phyloP scores from a whole-genome alignment of 2,329 filamentous ascomycete species.

The Colletotrichum zoysiae region DNA sequence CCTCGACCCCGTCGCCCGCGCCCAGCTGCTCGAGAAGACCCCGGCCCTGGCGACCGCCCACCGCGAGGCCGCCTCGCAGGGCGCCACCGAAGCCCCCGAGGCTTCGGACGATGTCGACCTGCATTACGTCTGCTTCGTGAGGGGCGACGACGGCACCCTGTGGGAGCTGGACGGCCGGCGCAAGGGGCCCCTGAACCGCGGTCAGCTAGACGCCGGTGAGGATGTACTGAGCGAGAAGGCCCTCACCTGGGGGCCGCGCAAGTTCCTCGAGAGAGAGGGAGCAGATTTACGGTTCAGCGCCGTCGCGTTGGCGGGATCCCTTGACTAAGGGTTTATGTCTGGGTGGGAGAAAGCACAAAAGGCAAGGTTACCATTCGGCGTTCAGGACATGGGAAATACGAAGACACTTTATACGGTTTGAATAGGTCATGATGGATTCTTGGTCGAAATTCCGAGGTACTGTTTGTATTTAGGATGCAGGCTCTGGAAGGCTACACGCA shows the following conservation, averaged over 20 bases:
- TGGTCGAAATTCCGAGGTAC: not conserved
- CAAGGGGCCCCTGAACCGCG: slow-evolving; percentile 69
- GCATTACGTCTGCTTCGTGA: slow-evolving; percentile 96
- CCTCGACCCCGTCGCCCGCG: slow-evolving; percentile 74
- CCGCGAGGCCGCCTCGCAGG: slow-evolving; percentile 78
- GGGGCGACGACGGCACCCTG: slow-evolving; percentile 72
- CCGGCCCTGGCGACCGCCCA: slow-evolving; percentile 83
- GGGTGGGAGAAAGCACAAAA: not conserved
- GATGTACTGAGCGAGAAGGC: slow-evolving; percentile 83
- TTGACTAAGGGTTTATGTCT: slow-evolving; percentile 54
- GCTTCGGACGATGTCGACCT: slow-evolving; percentile 88
- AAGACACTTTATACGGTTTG: not conserved
- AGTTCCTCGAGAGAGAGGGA: slow-evolving; percentile 68
- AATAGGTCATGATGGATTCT: not conserved
- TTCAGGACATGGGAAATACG: slow-evolving; percentile 8
- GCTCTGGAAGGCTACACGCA: slow-evolving; percentile 22
- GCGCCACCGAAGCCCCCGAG: slow-evolving; percentile 82
- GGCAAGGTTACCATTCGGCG: not conserved
- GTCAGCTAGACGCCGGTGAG: slow-evolving; percentile 68
- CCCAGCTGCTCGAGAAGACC: slow-evolving; percentile 82
- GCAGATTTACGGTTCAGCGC: slow-evolving; percentile 71
- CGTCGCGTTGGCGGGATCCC: slow-evolving; percentile 65
- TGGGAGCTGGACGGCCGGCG: slow-evolving; percentile 72
- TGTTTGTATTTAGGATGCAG: not conserved
- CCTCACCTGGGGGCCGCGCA: slow-evolving; percentile 74